Conservation (phyloP, 2,329 filamentous ascomycete species). For the Colletotrichum salicis region DNA sequence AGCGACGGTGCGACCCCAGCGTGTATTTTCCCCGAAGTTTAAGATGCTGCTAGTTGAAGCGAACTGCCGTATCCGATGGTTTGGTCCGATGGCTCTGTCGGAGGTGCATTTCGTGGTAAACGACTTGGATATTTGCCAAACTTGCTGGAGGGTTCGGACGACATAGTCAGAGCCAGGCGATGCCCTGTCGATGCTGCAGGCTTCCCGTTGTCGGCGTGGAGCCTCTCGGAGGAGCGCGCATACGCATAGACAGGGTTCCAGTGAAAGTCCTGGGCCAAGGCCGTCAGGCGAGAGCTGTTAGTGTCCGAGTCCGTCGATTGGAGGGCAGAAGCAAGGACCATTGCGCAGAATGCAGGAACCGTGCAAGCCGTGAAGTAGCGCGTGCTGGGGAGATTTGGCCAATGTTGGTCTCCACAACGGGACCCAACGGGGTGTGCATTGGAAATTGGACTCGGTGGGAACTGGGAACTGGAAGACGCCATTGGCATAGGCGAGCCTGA, state of each 20-base stretch:
- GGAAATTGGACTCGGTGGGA: constrained; percentile 20
- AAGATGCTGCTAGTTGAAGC: background rate
- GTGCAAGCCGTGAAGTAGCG: constrained; percentile 26
- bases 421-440: constrained; percentile 19
- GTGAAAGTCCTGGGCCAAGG: background rate
- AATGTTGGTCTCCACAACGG: constrained; percentile 24
- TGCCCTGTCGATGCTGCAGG: background rate
- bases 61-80: background rate
- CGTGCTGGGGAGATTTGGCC: constrained; percentile 27
- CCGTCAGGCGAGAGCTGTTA: constrained; percentile 14
- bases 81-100: background rate
- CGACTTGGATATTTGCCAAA: background rate
- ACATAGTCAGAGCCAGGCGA: constrained; percentile 3
- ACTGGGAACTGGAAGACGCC: background rate
- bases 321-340: constrained; percentile 13
- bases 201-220: constrained; percentile 11
- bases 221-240: background rate
- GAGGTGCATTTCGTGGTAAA: background rate
- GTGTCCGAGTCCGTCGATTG: constrained; percentile 25
- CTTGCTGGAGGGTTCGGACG: background rate
- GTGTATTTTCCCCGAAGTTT: background rate
- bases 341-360: constrained; percentile 32
- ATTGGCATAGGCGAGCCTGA: background rate
- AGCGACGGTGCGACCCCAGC: background rate
- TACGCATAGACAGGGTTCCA: constrained; percentile 1